Evolutionary conservation across 257 asterid genomes (phyloP).

Genomic region (Plectranthus barbatus): DNA sequence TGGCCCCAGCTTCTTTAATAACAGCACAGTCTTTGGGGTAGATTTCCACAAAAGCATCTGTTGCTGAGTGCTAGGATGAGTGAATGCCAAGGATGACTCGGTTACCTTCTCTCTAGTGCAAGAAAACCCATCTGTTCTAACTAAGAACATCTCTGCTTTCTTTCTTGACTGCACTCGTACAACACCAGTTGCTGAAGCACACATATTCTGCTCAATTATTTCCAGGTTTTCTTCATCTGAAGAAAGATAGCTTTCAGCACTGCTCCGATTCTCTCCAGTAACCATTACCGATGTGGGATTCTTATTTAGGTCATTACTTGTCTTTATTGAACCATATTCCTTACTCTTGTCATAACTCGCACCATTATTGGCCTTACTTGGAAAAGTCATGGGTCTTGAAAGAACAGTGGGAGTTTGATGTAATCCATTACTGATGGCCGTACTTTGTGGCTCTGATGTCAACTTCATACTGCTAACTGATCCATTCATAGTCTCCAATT

Average conservation of each 20-base stretch:
- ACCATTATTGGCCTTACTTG: constrained; percentile 25
- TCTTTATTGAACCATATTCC: constrained; percentile 29
- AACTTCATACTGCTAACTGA: constrained; percentile 21
- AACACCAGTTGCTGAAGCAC: constrained; percentile 91
- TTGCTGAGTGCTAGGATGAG: constrained; percentile 98
- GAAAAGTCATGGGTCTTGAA: constrained; percentile 17
- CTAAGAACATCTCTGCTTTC: constrained; percentile 99
- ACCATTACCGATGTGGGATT: constrained; percentile 20
- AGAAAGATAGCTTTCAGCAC: constrained; percentile 37
- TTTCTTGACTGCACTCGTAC: constrained; percentile 94
- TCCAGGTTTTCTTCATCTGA: constrained; percentile 62
- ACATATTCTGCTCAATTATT: constrained; percentile 64
- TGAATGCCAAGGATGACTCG: constrained; percentile 93
- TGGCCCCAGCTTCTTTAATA: constrained; percentile 86
- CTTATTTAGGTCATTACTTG: constrained; percentile 25
- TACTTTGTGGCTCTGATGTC: constrained; percentile 22
- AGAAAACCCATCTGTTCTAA: constrained; percentile 93
- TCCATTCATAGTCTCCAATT: constrained; percentile 33
- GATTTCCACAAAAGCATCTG: constrained; percentile 99
- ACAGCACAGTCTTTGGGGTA: constrained; percentile 76
- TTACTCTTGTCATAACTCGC: constrained; percentile 17
- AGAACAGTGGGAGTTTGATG: constrained; percentile 26
- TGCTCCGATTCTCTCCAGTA: constrained; percentile 22
- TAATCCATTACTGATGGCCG: constrained; percentile 19
- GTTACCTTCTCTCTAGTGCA: constrained; percentile 94